phyloP scores from a whole-genome alignment of 306 rosid species.

The Cucurbita maxima region DNA sequence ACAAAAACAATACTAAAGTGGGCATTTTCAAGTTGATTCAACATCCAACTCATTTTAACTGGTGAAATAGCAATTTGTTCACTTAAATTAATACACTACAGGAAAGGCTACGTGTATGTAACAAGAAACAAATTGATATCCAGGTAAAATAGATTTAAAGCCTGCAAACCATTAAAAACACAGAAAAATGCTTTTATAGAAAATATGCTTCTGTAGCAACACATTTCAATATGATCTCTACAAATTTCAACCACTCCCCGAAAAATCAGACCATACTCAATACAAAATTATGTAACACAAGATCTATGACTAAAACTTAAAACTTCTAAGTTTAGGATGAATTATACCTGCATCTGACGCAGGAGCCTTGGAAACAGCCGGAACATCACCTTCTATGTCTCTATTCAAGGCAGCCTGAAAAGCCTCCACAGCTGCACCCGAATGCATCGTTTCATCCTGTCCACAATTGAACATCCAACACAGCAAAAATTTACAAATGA shows the following conservation, averaged over 20 bases:
- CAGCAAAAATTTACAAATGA: not conserved
- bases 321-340: not conserved
- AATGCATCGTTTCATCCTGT: conserved; percentile 82
- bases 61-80: not conserved
- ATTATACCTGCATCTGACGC: conserved; percentile 38
- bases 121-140: not conserved
- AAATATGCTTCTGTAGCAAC: not conserved
- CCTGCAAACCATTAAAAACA: not conserved
- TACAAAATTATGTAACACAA: not conserved
- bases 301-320: not conserved
- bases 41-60: not conserved
- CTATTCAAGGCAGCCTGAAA: conserved; percentile 72
- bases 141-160: not conserved
- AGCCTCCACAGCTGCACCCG: conserved; percentile 79
- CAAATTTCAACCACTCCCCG: not conserved
- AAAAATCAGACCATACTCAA: not conserved
- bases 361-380: conserved; percentile 32
- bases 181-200: not conserved
- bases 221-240: not conserved
- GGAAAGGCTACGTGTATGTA: not conserved
- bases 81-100: not conserved
- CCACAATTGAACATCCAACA: not conserved
- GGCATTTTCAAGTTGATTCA: not conserved
- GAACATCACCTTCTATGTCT: conserved; percentile 61
- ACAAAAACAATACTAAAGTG: not conserved